Conservation (phyloP, 768 basidiomycete genomes). For the Russula sp. region DNA sequence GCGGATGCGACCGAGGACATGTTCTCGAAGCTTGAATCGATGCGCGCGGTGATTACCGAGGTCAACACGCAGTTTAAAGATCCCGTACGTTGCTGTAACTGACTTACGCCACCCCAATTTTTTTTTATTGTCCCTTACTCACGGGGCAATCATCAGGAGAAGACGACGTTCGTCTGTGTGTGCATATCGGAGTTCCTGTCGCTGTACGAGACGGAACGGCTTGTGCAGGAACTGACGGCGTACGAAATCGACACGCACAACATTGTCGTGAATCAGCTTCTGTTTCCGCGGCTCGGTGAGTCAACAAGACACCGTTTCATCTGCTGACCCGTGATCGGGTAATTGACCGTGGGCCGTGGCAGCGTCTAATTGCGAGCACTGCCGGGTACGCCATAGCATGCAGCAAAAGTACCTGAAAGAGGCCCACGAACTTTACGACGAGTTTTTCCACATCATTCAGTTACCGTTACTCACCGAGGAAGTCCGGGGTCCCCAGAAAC, state of each 20-base stretch:
- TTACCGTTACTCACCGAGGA: constrained; percentile 94
- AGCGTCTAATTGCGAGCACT: constrained; percentile 95
- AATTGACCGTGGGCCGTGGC: neutral
- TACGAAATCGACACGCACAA: constrained; percentile 98
- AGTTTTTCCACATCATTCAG: constrained; percentile 95
- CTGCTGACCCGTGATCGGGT: neutral
- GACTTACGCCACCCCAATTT: neutral
- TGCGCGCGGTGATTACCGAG: constrained; percentile 95
- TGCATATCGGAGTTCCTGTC: constrained; percentile 98
- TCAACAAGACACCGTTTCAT: constrained; percentile 10
- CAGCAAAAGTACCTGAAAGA: constrained; percentile 96
- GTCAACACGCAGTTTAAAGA: constrained; percentile 99
- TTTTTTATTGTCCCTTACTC: no score
- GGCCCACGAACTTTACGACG: constrained; percentile 95
- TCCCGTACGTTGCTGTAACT: constrained; percentile 50
- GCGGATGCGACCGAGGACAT: constrained; percentile 92
- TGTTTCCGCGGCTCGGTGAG: constrained; percentile 88
- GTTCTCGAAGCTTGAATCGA: constrained; percentile 96
- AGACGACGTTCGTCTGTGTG: constrained; percentile 97
- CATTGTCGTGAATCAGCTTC: constrained; percentile 95
- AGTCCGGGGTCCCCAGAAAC: constrained; percentile 90
- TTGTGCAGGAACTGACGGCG: constrained; percentile 91
- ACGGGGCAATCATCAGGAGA: constrained; percentile 53
- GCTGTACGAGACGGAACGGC: constrained; percentile 95
- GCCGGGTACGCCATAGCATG: constrained; percentile 91